Conservation (phyloP, 352 stramenopile species). For the Globisporangium alternatum region DNA sequence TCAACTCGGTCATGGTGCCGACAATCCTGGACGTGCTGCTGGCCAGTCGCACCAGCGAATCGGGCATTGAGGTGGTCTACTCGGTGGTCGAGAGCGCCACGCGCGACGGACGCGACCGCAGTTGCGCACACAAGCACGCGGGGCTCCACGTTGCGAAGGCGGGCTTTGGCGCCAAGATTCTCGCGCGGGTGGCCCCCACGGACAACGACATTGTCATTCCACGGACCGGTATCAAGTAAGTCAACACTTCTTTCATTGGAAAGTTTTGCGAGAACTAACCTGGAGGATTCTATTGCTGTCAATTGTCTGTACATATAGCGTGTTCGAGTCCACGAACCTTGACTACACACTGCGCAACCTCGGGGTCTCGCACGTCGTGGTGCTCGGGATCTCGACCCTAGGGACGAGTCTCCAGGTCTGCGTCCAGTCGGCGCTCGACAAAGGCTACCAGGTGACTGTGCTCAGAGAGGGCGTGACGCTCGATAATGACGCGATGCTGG, state of each 20-base stretch:
- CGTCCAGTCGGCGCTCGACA: constrained; percentile 82
- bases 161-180: constrained; percentile 69
- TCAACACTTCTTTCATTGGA: neutral
- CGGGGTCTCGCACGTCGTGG: constrained; percentile 79
- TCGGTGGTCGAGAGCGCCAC: constrained; percentile 88
- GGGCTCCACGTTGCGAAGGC: constrained; percentile 70
- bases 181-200: constrained; percentile 39
- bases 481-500: constrained; percentile 8
- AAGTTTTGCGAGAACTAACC: neutral
- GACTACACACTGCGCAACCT: constrained; percentile 90
- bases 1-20: constrained; percentile 50
- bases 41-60: constrained; percentile 38
- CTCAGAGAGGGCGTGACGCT: constrained; percentile 66
- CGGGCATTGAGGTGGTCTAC: constrained; percentile 84
- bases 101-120: constrained; percentile 78
- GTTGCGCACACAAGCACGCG: constrained; percentile 84
- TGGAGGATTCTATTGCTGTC: neutral
- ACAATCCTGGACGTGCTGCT: constrained; percentile 61
- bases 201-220: constrained; percentile 83
- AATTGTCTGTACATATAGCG: constrained; percentile 30
- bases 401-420: constrained; percentile 69
- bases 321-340: constrained; percentile 87
- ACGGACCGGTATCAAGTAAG: constrained; percentile 77
- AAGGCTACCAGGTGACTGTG: constrained; percentile 86
- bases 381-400: constrained; percentile 82